These are phyloP conservation scores for Bruguiera sexangula DNA, from an alignment of 345 rosid genomes.

Conservation along the genomic window DNA sequence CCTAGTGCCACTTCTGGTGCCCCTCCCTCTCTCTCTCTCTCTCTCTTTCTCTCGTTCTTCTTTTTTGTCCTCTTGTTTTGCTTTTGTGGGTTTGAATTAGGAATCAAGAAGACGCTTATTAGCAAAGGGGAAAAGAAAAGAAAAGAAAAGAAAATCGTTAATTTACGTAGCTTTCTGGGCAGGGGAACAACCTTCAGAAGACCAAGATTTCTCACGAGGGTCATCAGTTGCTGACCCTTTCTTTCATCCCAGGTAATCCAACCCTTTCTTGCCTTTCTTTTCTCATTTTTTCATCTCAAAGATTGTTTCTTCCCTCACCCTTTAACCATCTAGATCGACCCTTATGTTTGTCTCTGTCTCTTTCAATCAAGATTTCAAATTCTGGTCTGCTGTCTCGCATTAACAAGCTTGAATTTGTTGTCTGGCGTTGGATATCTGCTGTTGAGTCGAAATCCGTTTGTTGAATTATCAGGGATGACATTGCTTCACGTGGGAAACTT, in stretches of 20 bases:
- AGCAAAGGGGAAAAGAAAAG: neutral
- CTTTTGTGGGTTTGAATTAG: neutral
- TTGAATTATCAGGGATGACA: slow-evolving; percentile 16
- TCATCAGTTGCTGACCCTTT: slow-evolving; percentile 8
- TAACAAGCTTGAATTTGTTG: neutral
- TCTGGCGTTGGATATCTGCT: too few relatives aligned
- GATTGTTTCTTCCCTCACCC: neutral
- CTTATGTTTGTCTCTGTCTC: neutral
- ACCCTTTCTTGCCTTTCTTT: neutral
- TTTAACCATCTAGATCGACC: neutral
- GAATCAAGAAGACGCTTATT: too few relatives aligned
- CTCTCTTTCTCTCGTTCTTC: neutral
- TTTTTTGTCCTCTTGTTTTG: neutral
- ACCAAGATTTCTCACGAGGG: slow-evolving; percentile 16
- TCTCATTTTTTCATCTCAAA: neutral
- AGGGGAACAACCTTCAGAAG: slow-evolving; percentile 28
- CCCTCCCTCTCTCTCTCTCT: neutral
- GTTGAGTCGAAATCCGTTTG: neutral
- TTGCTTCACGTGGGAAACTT: slow-evolving; percentile 12
- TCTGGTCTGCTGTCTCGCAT: neutral
- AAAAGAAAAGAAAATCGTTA: neutral
- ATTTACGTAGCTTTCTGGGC: neutral
- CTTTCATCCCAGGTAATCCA: slow-evolving; percentile 25
- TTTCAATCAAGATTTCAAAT: neutral
- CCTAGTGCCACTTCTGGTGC: slow-evolving; percentile 13